Conservation (phyloP, 2,329 filamentous ascomycete genomes). For the Ophiostoma tasmaniense region DNA sequence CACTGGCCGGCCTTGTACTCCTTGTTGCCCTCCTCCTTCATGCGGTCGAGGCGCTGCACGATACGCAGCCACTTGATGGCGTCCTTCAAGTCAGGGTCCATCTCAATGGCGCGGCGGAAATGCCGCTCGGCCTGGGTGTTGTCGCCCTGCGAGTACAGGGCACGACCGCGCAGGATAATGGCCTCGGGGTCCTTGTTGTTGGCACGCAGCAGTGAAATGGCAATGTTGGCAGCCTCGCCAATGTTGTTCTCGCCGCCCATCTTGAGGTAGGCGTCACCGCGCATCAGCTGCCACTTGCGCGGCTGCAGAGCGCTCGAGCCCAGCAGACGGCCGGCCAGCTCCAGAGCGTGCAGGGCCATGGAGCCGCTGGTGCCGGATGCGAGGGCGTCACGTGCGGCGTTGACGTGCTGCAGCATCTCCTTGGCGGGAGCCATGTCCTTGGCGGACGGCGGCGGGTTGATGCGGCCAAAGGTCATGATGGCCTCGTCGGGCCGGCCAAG, state of each 20-base stretch:
- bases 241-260: constrained; percentile 85
- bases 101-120: constrained; percentile 79
- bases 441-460: constrained; percentile 68
- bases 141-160: constrained; percentile 84
- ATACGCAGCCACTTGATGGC: constrained; percentile 82
- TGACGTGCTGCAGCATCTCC: constrained; percentile 76
- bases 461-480: constrained; percentile 69
- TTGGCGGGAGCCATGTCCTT: constrained; percentile 80
- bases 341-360: constrained; percentile 85
- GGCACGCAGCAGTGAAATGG: constrained; percentile 73
- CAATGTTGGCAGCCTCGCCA: constrained; percentile 86
- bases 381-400: constrained; percentile 69
- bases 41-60: constrained; percentile 84
- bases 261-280: constrained; percentile 83
- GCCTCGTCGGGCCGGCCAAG: constrained; percentile 83
- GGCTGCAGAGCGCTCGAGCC: constrained; percentile 69
- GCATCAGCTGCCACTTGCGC: constrained; percentile 88
- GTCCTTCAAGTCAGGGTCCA: constrained; percentile 84
- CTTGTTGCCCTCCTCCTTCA: constrained; percentile 87
- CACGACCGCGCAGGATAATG: constrained; percentile 76
- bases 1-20: constrained; percentile 82
- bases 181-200: constrained; percentile 94
- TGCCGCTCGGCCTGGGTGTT: constrained; percentile 91
- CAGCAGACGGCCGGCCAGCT: constrained; percentile 77
- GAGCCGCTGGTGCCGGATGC: constrained; percentile 69